These are phyloP conservation scores for Tilletia indica DNA, from an alignment of 1,284 basidiomycete species.

Conservation along the genomic window DNA sequence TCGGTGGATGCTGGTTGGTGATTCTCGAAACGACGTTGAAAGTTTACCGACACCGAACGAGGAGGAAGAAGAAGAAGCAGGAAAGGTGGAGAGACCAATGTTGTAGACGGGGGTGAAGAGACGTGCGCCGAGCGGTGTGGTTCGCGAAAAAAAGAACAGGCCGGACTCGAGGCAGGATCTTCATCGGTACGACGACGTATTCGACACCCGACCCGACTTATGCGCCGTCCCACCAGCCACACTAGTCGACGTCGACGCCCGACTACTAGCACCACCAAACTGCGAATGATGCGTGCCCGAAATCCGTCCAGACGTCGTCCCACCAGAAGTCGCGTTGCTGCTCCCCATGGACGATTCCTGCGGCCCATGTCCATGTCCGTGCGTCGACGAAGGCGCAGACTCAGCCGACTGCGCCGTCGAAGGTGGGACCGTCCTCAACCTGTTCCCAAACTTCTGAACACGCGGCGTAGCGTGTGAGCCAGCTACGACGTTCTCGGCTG, in stretches of 20 bases:
- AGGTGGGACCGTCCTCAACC: background rate
- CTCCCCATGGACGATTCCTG: background rate
- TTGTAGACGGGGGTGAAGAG: background rate
- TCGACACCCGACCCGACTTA: conserved; percentile 7
- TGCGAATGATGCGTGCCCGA: conserved; percentile 5
- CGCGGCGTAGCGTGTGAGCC: conserved; percentile 1
- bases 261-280: background rate
- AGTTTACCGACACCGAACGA: no score
- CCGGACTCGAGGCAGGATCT: no score
- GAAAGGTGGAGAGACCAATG: background rate
- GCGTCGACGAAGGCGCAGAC: background rate
- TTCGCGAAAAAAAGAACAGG: no score
- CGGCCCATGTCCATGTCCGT: background rate
- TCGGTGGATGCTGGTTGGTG: no score
- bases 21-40: no score
- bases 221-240: background rate
- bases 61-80: background rate
- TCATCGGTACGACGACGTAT: background rate
- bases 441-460: conserved; percentile 6
- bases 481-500: conserved; percentile 1
- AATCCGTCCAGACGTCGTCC: background rate
- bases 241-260: background rate
- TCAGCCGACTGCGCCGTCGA: background rate
- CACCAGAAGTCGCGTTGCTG: background rate
- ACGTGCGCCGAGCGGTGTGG: background rate